phyloP scores from a whole-genome alignment of 23 red algal species.

The Gracilariopsis chorda region DNA sequence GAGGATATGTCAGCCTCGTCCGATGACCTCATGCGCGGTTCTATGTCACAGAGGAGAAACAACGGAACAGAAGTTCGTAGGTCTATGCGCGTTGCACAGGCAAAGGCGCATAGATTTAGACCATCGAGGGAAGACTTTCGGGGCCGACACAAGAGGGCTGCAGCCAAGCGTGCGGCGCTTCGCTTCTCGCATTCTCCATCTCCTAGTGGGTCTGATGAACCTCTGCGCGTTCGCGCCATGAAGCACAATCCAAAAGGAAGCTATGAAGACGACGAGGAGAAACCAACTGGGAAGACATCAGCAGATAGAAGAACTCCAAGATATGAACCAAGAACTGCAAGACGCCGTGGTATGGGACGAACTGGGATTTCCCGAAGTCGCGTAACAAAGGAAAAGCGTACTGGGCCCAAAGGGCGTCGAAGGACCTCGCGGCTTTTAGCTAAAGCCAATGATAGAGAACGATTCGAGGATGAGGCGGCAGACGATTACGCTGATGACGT shows the following conservation, averaged over 20 bases:
- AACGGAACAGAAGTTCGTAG: not conserved
- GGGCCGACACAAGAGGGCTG: not conserved
- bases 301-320: not conserved
- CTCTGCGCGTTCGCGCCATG: not conserved
- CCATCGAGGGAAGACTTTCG: not conserved
- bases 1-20: not conserved
- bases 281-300: not conserved
- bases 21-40: not conserved
- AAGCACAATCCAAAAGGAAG: not conserved
- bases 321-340: not conserved
- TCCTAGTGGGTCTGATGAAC: not conserved
- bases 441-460: not conserved
- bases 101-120: not conserved
- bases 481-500: not conserved
- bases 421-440: not conserved
- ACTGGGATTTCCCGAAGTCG: not conserved
- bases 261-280: not conserved
- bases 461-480: not conserved
- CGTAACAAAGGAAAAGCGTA: not conserved
- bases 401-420: no score
- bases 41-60: not conserved
- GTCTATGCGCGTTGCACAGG: not conserved
- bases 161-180: not conserved
- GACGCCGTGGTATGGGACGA: not conserved
- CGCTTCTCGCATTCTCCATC: not conserved